Evolutionary conservation across 176 grass and related monocot genomes (phyloP).

Genomic region (Luzula sylvatica): DNA sequence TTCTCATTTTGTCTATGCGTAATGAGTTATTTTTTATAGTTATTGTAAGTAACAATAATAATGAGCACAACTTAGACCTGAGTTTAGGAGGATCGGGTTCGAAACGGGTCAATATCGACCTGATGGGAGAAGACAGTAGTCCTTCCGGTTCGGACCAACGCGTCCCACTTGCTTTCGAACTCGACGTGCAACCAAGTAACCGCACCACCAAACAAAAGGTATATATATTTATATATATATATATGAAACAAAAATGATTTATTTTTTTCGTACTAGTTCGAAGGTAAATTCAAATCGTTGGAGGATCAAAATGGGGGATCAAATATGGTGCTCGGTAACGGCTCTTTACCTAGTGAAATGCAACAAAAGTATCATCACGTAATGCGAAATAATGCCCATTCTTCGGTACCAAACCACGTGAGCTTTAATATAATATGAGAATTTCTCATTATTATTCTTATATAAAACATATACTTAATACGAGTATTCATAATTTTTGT

Average conservation of each 20-base stretch:
- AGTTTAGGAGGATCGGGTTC: conserved; percentile 64
- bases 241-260: not conserved
- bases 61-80: conserved; percentile 83
- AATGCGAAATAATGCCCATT: conserved; percentile 25
- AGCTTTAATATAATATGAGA: conserved; percentile 4
- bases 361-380: not conserved
- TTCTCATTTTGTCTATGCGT: too few relatives aligned
- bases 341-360: conserved; percentile 7
- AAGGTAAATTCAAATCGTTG: conserved; percentile 30
- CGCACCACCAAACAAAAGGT: conserved; percentile 64
- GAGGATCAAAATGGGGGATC: conserved; percentile 6
- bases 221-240: not conserved
- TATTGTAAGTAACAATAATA: conserved; percentile 12
- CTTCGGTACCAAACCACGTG: conserved; percentile 44
- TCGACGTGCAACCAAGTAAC: conserved; percentile 36
- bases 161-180: conserved; percentile 48
- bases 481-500: not conserved
- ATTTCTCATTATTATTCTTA: too few relatives aligned
- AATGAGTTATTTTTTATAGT: not conserved
- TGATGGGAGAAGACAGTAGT: conserved; percentile 27
- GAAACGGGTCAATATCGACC: conserved; percentile 35
- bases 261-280: conserved; percentile 26
- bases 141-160: conserved; percentile 32
- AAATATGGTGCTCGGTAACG: conserved; percentile 14
- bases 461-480: not conserved